Evolutionary conservation across 257 asterid species (phyloP), one percentile per base, ranked within the genome.

Genomic region (Solanum appendiculatum): DNA sequence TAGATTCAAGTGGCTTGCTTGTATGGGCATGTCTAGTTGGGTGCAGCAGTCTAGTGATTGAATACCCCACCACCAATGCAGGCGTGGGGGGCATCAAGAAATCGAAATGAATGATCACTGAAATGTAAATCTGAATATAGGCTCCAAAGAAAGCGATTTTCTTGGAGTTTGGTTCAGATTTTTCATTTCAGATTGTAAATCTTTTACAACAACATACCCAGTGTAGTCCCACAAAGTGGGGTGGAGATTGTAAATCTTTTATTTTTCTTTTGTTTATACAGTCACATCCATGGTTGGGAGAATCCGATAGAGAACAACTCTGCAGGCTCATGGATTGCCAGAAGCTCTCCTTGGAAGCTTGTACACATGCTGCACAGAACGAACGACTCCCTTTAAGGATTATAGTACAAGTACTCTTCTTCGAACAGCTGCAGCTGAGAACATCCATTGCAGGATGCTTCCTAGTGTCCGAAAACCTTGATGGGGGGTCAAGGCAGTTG

Each of bases 361-460:
- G 98, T 92, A 97, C 99, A 0, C 99, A 96, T 85, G 99, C 99
- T 42, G 99, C 99, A 13, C 99, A 96, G 88, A 96, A 96, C 72
- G 99, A 96, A 87, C 90, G 99, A 90, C 93, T 96, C 56, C 99
- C 98, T 0, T 72, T 96, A 78, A 93, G 99, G 91, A 86, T 94
- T 72, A 92, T 96, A 63, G 98, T 96, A 75, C 99, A 96, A 84
- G 99, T 96, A 88, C 98, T 96, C 89, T 96, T 96, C 96, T 96
- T 96, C 74, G 98, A 96, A 92, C 99, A 96, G 96, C 93, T 96
- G 20, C 99, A 97, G 72, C 87, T 97, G 31, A 91, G 98, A 86
- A 97, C 98, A 42, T 97, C 98, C 63, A 97, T 97, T 9, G 99
- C 98, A 1, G 98, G 99, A 34, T 97, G 98, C 89, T 97, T 97